Base-by-base conservation (phyloP, 2,329 filamentous ascomycete species). In the Ascochyta viciae-villosae region DNA sequence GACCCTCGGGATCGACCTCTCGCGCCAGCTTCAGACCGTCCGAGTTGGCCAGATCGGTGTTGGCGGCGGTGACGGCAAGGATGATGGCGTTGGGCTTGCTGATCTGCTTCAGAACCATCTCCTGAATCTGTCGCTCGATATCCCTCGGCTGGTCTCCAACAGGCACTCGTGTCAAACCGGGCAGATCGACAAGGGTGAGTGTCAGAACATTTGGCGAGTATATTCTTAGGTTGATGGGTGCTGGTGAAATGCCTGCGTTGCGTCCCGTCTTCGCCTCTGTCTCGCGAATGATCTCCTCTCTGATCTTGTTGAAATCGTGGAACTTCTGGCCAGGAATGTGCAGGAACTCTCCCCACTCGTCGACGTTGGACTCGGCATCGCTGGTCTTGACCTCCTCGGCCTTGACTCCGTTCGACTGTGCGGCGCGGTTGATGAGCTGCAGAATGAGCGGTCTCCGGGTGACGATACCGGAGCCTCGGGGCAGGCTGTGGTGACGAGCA, bases 61-160 rank as follows among this genome's bases (percentile, higher is more conserved):
- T 99, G 70, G 95, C 95, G 38, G 94, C 90, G 5, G 95, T 98
- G 62, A 99, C 95, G 38, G 95, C 95, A 51, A 99, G 83, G 67
- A 99, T 95, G 76, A 99, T 99, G 58, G 95, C 95, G 78, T 99
- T 99, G 31, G 94, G 90, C 82, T 99, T 99, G 80, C 90, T 91
- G 75, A 99, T 99, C 77, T 98, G 95, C 82, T 98, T 98, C 74
- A 98, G 81, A 39, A 99, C 94, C 92, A 99, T 98, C 71, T 98
- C 95, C 74, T 87, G 88, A 72, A 98, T 99, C 80, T 99, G 95
- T 70, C 87, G 87, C 83, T 98, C 94, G 70, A 98, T 98, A 81
- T 98, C 94, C 76, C 92, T 88, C 41, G 94, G 94, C 78, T 98
- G 94, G 74, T 98, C 94, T 66, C 94, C 94, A 34, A 98, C 93